A percentile compares a stretch with the other conserved stretches of the same genome.
Conservation (phyloP, 768 basidiomycete species). For the Boletales sp. region DNA sequence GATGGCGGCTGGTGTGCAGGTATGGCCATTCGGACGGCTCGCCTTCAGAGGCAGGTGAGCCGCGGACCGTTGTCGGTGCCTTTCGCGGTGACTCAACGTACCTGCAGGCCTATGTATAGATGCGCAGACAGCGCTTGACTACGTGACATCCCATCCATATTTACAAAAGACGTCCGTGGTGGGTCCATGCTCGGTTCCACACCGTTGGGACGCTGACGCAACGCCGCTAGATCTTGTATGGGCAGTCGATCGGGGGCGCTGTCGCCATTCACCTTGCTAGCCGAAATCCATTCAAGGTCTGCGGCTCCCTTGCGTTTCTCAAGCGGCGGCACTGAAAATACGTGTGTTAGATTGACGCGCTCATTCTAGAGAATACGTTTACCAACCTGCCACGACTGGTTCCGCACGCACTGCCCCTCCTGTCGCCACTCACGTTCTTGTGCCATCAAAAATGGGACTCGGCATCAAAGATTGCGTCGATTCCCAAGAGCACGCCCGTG, state of each 20-base stretch:
- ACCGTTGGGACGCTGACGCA: background rate
- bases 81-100: background rate
- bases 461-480: conserved; percentile 55
- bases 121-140: conserved; percentile 80
- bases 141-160: conserved; percentile 57
- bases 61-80: background rate
- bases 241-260: conserved; percentile 89
- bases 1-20: no score
- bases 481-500: conserved; percentile 66
- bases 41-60: conserved; percentile 77
- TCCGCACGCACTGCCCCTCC: conserved; percentile 72
- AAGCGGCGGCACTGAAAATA: background rate
- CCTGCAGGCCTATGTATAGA: conserved; percentile 71
- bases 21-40: conserved; percentile 88
- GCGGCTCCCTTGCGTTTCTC: background rate
- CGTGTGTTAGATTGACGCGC: conserved; percentile 56
- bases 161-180: conserved; percentile 70
- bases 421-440: conserved; percentile 71
- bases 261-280: conserved; percentile 87
- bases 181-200: conserved; percentile 17
- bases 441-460: conserved; percentile 91
- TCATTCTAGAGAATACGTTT: conserved; percentile 94
- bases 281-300: conserved; percentile 65
- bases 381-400: conserved; percentile 78
- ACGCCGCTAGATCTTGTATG: conserved; percentile 60